These are phyloP conservation scores for Metschnikowia lochheadii DNA, from an alignment of 805 yeast species.

Conservation along the genomic window DNA sequence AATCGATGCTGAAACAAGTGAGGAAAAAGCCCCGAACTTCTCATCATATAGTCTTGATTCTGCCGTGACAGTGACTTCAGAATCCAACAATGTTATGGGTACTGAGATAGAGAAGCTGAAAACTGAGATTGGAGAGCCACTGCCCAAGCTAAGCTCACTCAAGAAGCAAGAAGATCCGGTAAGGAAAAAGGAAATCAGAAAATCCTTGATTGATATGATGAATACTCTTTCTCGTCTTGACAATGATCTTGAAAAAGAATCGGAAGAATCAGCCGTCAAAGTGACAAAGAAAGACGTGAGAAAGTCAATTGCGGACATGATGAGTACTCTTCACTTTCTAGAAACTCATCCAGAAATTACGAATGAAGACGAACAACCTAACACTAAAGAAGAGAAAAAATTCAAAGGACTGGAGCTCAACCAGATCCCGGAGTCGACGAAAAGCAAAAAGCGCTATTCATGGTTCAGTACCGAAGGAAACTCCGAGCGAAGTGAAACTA, in stretches of 20 bases:
- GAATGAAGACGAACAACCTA: not conserved
- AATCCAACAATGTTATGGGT: not conserved
- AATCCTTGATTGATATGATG: slow-evolving; percentile 7
- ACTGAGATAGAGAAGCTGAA: not conserved
- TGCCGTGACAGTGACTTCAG: not conserved
- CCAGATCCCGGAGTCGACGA: not conserved
- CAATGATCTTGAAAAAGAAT: not conserved
- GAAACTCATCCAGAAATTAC: slow-evolving; percentile 12
- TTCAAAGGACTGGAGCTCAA: not conserved
- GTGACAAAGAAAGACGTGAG: slow-evolving; percentile 16
- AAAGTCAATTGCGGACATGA: slow-evolving; percentile 27
- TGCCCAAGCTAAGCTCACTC: not conserved
- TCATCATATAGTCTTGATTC: not conserved
- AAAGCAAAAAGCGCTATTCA: slow-evolving; percentile 20
- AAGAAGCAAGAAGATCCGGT: not conserved
- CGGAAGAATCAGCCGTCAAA: slow-evolving; percentile 11
- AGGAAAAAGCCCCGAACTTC: not conserved
- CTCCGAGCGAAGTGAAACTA: slow-evolving; percentile 10
- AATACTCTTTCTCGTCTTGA: slow-evolving; percentile 4
- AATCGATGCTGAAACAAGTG: not conserved
- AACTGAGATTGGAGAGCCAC: not conserved
- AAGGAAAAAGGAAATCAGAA: slow-evolving; percentile 3
- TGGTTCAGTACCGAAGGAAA: slow-evolving; percentile 30
- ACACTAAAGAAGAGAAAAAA: not conserved
- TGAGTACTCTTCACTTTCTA: slow-evolving; percentile 23